These are phyloP conservation scores for Crataegus laevigata DNA, from an alignment of 306 rosid genomes.

Conservation along the genomic window DNA sequence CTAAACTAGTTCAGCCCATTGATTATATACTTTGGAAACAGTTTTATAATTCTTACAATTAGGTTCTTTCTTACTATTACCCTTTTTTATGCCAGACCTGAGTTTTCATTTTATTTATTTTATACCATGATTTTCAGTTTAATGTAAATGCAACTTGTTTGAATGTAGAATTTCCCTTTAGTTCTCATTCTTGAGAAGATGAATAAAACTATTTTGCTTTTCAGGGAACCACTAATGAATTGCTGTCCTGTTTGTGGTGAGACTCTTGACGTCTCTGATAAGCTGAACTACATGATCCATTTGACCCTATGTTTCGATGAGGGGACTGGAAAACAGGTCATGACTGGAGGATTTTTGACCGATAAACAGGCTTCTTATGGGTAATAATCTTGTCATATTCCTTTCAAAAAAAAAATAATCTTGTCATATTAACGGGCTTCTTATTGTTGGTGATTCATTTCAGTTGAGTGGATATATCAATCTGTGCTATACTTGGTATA, in stretches of 20 bases:
- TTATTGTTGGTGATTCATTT: not conserved
- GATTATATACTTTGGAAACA: not conserved
- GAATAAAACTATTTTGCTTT: not conserved
- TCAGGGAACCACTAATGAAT: constrained; percentile 77
- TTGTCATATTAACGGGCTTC: not conserved
- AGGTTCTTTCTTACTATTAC: not conserved
- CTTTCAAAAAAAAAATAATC: too few species aligned
- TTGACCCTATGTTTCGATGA: constrained; percentile 89
- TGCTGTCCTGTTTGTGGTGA: constrained; percentile 99
- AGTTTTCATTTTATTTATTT: not conserved
- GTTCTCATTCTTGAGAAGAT: not conserved
- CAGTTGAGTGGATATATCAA: not conserved
- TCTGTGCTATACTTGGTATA: constrained; percentile 2
- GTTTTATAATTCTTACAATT: not conserved
- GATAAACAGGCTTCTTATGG: constrained; percentile 90
- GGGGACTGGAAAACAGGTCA: constrained; percentile 94
- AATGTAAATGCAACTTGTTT: not conserved
- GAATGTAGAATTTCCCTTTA: not conserved
- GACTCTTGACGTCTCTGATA: constrained; percentile 66
- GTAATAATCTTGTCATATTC: constrained; percentile 35
- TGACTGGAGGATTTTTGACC: constrained; percentile 96
- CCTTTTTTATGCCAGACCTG: not conserved
- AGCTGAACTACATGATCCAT: constrained; percentile 69
- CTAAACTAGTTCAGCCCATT: not conserved
- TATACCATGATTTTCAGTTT: not conserved